Conservation (phyloP, 2,329 filamentous ascomycete species). For the Atkinsonella hypoxylon region DNA sequence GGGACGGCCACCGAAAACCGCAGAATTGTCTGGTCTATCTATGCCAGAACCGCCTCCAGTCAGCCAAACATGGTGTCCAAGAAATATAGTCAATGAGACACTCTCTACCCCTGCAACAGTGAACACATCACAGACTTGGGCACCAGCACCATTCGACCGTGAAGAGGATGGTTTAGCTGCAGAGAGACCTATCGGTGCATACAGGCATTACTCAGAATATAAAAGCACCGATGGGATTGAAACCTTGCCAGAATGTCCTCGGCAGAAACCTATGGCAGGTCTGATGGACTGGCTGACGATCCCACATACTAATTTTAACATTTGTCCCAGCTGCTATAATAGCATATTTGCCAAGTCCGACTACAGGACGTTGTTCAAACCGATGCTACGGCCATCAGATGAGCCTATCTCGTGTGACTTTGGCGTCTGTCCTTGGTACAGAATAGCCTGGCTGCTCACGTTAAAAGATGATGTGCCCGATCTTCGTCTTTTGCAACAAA, state of each 20-base stretch:
- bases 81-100: not conserved
- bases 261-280: slow-evolving; percentile 48
- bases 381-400: slow-evolving; percentile 43
- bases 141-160: slow-evolving; percentile 33
- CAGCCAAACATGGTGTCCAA: not conserved
- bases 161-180: slow-evolving; percentile 19
- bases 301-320: slow-evolving; percentile 58
- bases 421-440: slow-evolving; percentile 65
- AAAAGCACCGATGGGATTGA: slow-evolving; percentile 10
- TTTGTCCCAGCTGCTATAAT: slow-evolving; percentile 72
- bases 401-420: slow-evolving; percentile 63
- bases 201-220: slow-evolving; percentile 41
- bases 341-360: slow-evolving; percentile 55
- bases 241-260: slow-evolving; percentile 56
- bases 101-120: slow-evolving; percentile 3
- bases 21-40: slow-evolving; percentile 8
- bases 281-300: slow-evolving; percentile 75
- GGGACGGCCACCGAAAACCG: slow-evolving; percentile 1
- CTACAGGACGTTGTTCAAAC: slow-evolving; percentile 53
- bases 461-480: slow-evolving; percentile 56
- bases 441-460: slow-evolving; percentile 73
- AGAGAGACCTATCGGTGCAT: slow-evolving; percentile 33
- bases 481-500: slow-evolving; percentile 54
- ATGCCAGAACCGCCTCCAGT: slow-evolving; percentile 13
- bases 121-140: slow-evolving; percentile 26